Base-by-base conservation (phyloP, 768 basidiomycete species). In the Chalciporus pseudorubinellus region DNA sequence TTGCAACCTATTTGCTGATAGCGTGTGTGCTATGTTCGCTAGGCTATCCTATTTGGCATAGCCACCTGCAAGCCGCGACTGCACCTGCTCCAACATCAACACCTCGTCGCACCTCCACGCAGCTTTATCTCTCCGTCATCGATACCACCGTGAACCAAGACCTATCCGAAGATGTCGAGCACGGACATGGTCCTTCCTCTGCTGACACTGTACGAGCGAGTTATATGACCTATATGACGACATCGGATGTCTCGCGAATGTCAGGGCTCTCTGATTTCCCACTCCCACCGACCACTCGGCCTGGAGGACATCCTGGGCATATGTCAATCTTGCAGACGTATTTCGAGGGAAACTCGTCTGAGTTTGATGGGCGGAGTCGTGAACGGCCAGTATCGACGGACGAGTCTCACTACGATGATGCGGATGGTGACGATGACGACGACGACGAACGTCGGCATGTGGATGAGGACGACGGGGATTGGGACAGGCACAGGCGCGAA, bases 201-300 rank as follows among this genome's bases (percentile, higher is more conserved):
- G 54, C 72, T 6, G 65, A 70, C 29, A 64, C 28, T 44, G 56
- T 73, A 5, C 76, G 78, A 12, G 72, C 75, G 52, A 89, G 87
- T 63, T 84, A 78, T 62, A 70, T 82, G 74, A 89, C 87, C 63
- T 84, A 78, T 62, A 70, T 82, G 74, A 89, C 87, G 28, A 76
- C 75, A 2, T 85, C 84, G 0, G 71, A 67, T 33, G 55, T 70
- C 10, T 89, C 87, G 1, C 76, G 77, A 26, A 89, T 89, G 74
- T 88, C 87, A 2, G 75, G 76, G 9, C 74, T 89, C 13, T 87
- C 85, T 4, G 87, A 88, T 59, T 89, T 89, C 62, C 87, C 87
- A 2, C 69, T 68, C 9, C 87, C 87, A 3, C 87, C 87, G 0
- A 52, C 52, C 3, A 59, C 65, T n/a, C 46, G 59, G 44, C 48